Base-by-base conservation (phyloP, 257 asterid genomes). In the Oldenlandia corymbosa region DNA sequence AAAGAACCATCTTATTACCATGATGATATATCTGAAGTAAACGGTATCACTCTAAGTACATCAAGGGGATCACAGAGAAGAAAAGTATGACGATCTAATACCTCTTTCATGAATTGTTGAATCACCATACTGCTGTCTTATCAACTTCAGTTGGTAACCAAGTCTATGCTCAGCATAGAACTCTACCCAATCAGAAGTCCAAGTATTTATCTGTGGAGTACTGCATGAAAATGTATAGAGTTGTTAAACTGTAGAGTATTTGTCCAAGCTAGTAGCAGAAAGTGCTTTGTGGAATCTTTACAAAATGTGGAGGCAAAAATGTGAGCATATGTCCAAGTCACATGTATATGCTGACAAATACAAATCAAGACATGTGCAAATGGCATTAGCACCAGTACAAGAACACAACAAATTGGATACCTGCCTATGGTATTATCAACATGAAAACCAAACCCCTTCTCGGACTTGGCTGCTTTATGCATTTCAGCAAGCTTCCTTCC, bases 401-500 rank as follows among this genome's bases (percentile, higher is more conserved):
- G 58, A 61, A 58, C 43, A 39, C 32, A 7, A 34, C 39, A 34
- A 34, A 34, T 34, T 39, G 26, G n/a, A 50, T 77, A 92, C 97
- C 98, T 92, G 74, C 98, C 97, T 60, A 92, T 89, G 60, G 98
- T 92, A 67, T 92, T 92, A 51, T 85, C 88, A 53, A 92, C 95
- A 47, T 87, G 79, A 74, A 92, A 88, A 60, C 98, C 99, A 62
- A 79, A 92, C 9, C 97, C 99, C 58, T 87, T 89, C 32, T 67
- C 74, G 6, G 89, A 86, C 69, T 82, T 89, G 45, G 81, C 95
- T 7, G 83, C 88, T 75, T 82, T 92, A 76, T 92, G 97, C 98
- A 92, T 92, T 79, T 87, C 96, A 67, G 93, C 98, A 28, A 92
- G 96, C 85, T 87, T 92, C 88, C 95, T 83, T 72, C 98, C 98